Evolutionary conservation across 768 basidiomycete species (phyloP).

Genomic region (Lentinus tigrinus): DNA sequence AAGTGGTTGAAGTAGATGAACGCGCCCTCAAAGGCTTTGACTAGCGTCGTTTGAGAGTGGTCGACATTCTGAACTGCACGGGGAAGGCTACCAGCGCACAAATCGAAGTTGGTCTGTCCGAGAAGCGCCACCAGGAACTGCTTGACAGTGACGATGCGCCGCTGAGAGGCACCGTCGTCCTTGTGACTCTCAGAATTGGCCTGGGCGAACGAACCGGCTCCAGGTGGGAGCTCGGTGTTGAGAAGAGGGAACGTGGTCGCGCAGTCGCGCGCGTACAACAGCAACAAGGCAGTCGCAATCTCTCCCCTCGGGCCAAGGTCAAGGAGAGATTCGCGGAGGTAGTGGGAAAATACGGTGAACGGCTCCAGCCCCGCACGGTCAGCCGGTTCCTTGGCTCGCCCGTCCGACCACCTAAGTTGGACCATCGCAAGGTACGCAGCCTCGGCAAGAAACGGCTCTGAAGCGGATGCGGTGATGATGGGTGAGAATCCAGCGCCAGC

Average conservation of each 20-base stretch:
- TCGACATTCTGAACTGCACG: background rate
- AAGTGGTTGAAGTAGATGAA: slow-evolving; percentile 33
- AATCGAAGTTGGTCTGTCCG: background rate
- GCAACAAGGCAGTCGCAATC: slow-evolving; percentile 17
- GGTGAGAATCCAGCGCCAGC: slow-evolving; percentile 18
- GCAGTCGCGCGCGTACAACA: slow-evolving; percentile 25
- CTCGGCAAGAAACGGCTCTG: slow-evolving; percentile 31
- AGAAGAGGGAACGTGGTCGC: slow-evolving; percentile 8
- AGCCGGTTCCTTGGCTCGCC: background rate
- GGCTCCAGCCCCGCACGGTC: slow-evolving; percentile 8
- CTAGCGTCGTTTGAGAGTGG: slow-evolving; percentile 1
- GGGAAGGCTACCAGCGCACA: background rate
- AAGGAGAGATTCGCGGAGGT: slow-evolving; percentile 9
- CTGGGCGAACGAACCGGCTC: too few species aligned
- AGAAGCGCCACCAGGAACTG: slow-evolving; percentile 17
- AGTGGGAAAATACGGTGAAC: background rate
- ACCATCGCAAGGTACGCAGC: slow-evolving; percentile 23
- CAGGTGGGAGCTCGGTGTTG: background rate
- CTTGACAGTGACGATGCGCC: slow-evolving; percentile 3
- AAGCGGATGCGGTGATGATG: slow-evolving; percentile 24
- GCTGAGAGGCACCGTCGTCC: background rate
- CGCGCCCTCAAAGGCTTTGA: slow-evolving; percentile 18
- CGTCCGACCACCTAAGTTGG: background rate
- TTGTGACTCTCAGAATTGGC: background rate
- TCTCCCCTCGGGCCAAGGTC: slow-evolving; percentile 27